These are phyloP conservation scores for Aspergillus conjunctus DNA, from an alignment of 495 filamentous ascomycete genomes.

Conservation along the genomic window DNA sequence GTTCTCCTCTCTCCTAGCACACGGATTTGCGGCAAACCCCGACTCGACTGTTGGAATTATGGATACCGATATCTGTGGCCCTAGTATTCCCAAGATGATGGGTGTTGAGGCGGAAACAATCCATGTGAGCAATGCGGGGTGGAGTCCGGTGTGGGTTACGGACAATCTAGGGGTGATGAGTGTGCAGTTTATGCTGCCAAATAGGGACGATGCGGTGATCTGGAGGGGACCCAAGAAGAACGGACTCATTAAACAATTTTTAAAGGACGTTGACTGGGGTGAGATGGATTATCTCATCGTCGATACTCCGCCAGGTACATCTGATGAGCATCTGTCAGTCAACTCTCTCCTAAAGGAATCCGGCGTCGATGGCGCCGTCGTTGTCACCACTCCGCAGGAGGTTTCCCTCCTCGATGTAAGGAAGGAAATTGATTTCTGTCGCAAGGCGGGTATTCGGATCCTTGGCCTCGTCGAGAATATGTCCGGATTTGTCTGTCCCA, in stretches of 20 bases:
- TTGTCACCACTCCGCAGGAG: constrained; percentile 95
- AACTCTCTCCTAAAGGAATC: constrained; percentile 84
- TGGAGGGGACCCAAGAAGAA: constrained; percentile 99
- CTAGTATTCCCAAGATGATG: constrained; percentile 96
- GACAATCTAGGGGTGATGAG: constrained; percentile 95
- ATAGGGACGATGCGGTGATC: constrained; percentile 89
- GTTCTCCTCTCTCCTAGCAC: constrained; percentile 81
- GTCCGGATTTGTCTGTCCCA: constrained; percentile 92
- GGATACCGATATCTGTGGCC: constrained; percentile 96
- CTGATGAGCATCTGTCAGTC: constrained; percentile 91
- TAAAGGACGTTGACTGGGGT: constrained; percentile 98
- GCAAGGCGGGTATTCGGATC: constrained; percentile 86
- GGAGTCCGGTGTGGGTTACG: constrained; percentile 90
- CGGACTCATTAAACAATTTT: constrained; percentile 93
- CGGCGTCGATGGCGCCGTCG: constrained; percentile 87
- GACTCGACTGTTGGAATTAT: constrained; percentile 82
- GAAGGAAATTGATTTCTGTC: constrained; percentile 96
- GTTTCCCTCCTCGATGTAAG: constrained; percentile 89
- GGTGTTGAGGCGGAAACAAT: constrained; percentile 92
- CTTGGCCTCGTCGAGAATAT: constrained; percentile 97
- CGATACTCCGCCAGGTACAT: constrained; percentile 93
- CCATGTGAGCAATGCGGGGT: constrained; percentile 78
- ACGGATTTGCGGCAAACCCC: constrained; percentile 79
- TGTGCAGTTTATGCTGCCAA: constrained; percentile 96
- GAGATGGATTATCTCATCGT: constrained; percentile 90